These are phyloP conservation scores for Tolypocladium ophioglossoides DNA, from an alignment of 2,329 filamentous ascomycete species.

Conservation along the genomic window DNA sequence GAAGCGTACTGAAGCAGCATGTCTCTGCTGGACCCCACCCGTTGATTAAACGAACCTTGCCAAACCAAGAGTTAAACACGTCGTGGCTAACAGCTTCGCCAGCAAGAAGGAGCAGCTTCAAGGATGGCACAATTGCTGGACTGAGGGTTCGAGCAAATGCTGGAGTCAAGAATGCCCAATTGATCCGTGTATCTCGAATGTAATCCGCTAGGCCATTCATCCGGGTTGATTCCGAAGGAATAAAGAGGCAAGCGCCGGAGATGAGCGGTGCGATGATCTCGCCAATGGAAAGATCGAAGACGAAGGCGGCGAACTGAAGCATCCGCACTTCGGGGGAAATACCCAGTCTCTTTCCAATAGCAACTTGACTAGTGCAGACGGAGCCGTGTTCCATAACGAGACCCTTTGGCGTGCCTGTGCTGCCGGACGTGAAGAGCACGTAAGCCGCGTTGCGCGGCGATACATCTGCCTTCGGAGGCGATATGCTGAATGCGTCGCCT, in stretches of 20 bases:
- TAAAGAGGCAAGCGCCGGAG: constrained; percentile 6
- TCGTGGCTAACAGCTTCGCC: too few relatives aligned
- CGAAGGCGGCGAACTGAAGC: constrained; percentile 9
- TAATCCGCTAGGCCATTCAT: constrained; percentile 4
- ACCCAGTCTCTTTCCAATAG: constrained; percentile 1
- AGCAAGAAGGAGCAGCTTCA: too few relatives aligned
- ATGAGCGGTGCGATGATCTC: constrained; percentile 8
- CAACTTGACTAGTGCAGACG: neutral
- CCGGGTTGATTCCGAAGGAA: constrained; percentile 6
- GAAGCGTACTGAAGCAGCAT: too few relatives aligned
- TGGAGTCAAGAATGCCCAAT: constrained; percentile 4
- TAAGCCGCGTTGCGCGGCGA: neutral
- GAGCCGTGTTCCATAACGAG: constrained; percentile 2
- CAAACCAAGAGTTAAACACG: too few relatives aligned
- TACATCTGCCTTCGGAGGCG: neutral
- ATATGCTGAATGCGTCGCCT: neutral
- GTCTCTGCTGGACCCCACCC: too few relatives aligned
- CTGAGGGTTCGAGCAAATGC: constrained; percentile 1
- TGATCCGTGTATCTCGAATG: constrained; percentile 1
- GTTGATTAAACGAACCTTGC: too few relatives aligned
- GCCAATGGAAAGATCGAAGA: constrained; percentile 8
- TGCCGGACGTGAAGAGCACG: neutral
- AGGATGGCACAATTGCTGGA: too few relatives aligned
- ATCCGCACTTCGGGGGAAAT: constrained; percentile 1
- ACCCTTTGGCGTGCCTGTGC: neutral